Percentiles rank a stretch among this genome's conserved stretches.
Evolutionary conservation across 2,329 filamentous ascomycete genomes (phyloP).

Genomic region (Colletotrichum kahawae): DNA sequence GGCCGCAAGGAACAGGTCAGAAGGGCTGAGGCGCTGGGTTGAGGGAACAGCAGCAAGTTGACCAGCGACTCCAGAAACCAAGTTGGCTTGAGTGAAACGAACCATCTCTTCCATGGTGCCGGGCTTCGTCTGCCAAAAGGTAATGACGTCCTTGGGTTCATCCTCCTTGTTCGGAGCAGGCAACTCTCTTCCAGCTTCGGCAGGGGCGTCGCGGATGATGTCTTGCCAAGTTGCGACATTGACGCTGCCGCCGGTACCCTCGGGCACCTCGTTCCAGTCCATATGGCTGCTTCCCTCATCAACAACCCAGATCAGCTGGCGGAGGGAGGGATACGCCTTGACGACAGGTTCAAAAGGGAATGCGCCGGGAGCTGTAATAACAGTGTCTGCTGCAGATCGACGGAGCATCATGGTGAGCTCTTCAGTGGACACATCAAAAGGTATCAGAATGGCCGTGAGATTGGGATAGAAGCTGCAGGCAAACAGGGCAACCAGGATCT

Average conservation of each 20-base stretch:
- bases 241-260: conserved; percentile 74
- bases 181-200: conserved; percentile 64
- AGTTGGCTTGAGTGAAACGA: conserved; percentile 80
- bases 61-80: conserved; percentile 85
- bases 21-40: conserved; percentile 72
- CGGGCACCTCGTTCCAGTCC: conserved; percentile 91
- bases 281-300: conserved; percentile 90
- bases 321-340: conserved; percentile 72
- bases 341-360: conserved; percentile 79
- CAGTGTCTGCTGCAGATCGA: conserved; percentile 75
- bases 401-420: conserved; percentile 75
- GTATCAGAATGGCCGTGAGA: conserved; percentile 82
- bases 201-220: conserved; percentile 73
- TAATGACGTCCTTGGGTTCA: conserved; percentile 61
- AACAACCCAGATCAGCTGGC: conserved; percentile 88
- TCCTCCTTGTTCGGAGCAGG: conserved; percentile 64
- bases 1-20: conserved; percentile 84
- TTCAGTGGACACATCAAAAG: conserved; percentile 77
- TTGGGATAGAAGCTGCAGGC: conserved; percentile 86
- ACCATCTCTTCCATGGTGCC: conserved; percentile 71
- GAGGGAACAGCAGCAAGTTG: conserved; percentile 79
- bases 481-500: conserved; percentile 82
- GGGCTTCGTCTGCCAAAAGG: conserved; percentile 67
- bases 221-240: conserved; percentile 95
- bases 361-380: conserved; percentile 86